Evolutionary conservation across 805 yeast genomes (phyloP).

Genomic region (Suhomyces faveliae): DNA sequence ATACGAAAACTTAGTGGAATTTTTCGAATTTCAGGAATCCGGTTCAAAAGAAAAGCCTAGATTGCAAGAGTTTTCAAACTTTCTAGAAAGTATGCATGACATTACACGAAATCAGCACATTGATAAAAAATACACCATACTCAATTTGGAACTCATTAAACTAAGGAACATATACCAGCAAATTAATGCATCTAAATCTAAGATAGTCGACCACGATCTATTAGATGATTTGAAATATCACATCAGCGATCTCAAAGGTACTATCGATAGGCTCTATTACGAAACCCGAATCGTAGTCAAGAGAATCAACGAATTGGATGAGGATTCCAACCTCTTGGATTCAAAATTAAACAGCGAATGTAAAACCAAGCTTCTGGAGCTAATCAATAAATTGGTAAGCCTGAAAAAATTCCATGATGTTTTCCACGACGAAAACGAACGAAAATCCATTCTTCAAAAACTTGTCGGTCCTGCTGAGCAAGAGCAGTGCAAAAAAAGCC

Average conservation of each 20-base stretch:
- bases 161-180: conserved; percentile 26
- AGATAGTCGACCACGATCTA: conserved; percentile 30
- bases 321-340: conserved; percentile 28
- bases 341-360: conserved; percentile 29
- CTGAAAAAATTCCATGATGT: conserved; percentile 34
- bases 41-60: not conserved
- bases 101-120: conserved; percentile 13
- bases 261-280: conserved; percentile 38
- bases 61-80: not conserved
- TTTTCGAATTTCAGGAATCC: conserved; percentile 5
- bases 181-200: conserved; percentile 23
- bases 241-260: conserved; percentile 29
- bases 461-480: conserved; percentile 22
- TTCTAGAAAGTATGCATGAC: not conserved
- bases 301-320: conserved; percentile 41
- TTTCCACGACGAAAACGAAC: conserved; percentile 28
- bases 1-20: conserved; percentile 19
- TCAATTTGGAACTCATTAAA: conserved; percentile 32
- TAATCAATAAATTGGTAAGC: conserved; percentile 25
- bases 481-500: not conserved
- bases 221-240: conserved; percentile 26
- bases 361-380: conserved; percentile 20
- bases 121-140: conserved; percentile 20
- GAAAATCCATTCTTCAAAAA: conserved; percentile 23
- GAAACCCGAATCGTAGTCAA: conserved; percentile 41